Percentiles rank a stretch among this genome's conserved stretches.
Evolutionary conservation across 192 early-diverging fungal genomes (phyloP).

Genomic region (Dissophora ornata): DNA sequence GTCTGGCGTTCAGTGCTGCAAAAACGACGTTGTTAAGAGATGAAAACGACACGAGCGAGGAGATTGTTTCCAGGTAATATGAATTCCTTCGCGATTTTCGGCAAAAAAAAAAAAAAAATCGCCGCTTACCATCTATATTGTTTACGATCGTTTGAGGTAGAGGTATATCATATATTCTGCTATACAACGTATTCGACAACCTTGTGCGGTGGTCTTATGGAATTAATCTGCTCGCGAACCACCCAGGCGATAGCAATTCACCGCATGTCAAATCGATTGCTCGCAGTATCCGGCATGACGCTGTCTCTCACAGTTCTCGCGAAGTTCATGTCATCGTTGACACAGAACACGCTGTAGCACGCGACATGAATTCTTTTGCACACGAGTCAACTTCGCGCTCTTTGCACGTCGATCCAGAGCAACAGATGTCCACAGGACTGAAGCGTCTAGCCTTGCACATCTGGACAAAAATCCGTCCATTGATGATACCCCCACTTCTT

Average conservation of each 20-base stretch:
- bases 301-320: neutral
- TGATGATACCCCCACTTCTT: conserved; percentile 74
- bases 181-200: conserved; percentile 77
- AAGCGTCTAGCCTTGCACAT: neutral
- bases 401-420: too few relatives aligned
- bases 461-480: conserved; percentile 13
- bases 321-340: conserved; percentile 1
- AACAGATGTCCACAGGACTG: too few relatives aligned
- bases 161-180: conserved; percentile 79
- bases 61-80: conserved; percentile 42
- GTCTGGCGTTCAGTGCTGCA: conserved; percentile 56
- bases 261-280: neutral
- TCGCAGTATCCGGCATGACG: neutral
- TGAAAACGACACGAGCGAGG: conserved; percentile 50
- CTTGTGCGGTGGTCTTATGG: conserved; percentile 80
- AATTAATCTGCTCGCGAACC: conserved; percentile 63
- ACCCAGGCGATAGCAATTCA: conserved; percentile 14
- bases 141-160: conserved; percentile 38
- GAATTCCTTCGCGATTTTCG: too few relatives aligned
- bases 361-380: too few relatives aligned
- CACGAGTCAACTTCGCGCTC: too few relatives aligned
- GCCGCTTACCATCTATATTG: too few relatives aligned
- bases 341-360: neutral
- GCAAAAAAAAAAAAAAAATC: too few relatives aligned
- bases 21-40: conserved; percentile 47